phyloP scores from a whole-genome alignment of 768 basidiomycete species.

The Suillus tomentosus region DNA sequence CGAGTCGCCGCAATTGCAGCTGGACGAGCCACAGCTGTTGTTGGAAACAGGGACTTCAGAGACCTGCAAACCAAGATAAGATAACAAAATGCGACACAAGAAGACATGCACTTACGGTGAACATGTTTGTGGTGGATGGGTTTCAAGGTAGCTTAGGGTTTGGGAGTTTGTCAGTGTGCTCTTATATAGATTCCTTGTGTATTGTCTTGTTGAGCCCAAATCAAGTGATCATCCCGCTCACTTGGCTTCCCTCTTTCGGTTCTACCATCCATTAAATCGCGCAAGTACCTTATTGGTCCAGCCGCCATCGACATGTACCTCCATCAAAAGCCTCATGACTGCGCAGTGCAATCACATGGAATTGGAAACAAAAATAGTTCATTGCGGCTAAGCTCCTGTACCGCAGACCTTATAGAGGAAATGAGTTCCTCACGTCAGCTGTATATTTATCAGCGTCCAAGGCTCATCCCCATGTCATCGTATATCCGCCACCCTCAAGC shows the following conservation, averaged over 20 bases:
- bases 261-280: background rate
- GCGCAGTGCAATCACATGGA: too few relatives aligned
- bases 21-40: background rate
- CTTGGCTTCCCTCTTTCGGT: too few relatives aligned
- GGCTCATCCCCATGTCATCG: constrained; percentile 39
- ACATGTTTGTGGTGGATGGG: background rate
- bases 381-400: background rate
- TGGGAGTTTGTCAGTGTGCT: background rate
- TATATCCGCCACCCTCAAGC: constrained; percentile 64
- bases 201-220: background rate
- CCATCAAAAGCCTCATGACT: background rate
- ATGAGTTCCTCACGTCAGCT: background rate
- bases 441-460: background rate
- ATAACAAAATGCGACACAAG: background rate
- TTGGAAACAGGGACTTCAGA: background rate
- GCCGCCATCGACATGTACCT: background rate
- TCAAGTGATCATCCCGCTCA: background rate
- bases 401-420: background rate
- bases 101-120: background rate
- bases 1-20: background rate
- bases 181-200: constrained; percentile 5
- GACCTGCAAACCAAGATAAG: background rate
- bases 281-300: background rate
- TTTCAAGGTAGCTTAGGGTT: background rate
- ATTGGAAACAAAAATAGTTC: too few relatives aligned